Base-by-base conservation (phyloP, 1,284 basidiomycete species). In the Stereum hirsutum region DNA sequence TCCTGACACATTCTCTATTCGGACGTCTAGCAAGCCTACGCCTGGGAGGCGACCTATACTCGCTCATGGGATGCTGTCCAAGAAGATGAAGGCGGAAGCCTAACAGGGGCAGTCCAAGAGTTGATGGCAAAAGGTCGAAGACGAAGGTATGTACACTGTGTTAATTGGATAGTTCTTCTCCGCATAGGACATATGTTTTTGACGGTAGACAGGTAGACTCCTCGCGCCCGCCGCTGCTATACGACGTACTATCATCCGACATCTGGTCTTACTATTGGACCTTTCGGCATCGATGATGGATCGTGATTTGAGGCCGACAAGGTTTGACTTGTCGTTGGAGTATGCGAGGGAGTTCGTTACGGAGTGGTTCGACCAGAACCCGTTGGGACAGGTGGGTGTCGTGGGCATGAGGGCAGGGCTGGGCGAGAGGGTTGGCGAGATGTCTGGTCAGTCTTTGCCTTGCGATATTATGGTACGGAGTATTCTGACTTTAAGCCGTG, bases 281-380 rank as follows among this genome's bases (percentile, higher is more conserved):
- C 70, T 98, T 1, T 96, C 92, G 0, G 70, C 80, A 2, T 83
- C 91, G 1, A 99, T 99, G 93, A 72, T 80, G 59, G 95, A 98
- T 61, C 82, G 92, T 32, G 95, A 99, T 63, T 89, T 97, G 79
- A 78, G 95, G 10, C 92, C 94, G 3, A 93, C 88, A 15, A 75
- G 95, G 44, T 92, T 93, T 52, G 90, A 96, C 55, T 65, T 98
- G 33, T 86, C 84, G 49, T 65, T 99, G 31, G 84, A 92, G 55
- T 95, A 94, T 57, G 76, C 91, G 14, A 76, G 89, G 44, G 86
- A 91, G 50, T 99, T 99, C 54, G 76, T 98, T 19, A 70, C 77
- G 6, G 95, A 99, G 60, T 99, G 95, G 90, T 99, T 98, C 63
- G 96, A 99, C 64, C 96, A 99, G 65, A 99, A 99, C 57, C 95